Base-by-base conservation (phyloP, 2,329 filamentous ascomycete genomes). In the Cryphonectria radicalis region DNA sequence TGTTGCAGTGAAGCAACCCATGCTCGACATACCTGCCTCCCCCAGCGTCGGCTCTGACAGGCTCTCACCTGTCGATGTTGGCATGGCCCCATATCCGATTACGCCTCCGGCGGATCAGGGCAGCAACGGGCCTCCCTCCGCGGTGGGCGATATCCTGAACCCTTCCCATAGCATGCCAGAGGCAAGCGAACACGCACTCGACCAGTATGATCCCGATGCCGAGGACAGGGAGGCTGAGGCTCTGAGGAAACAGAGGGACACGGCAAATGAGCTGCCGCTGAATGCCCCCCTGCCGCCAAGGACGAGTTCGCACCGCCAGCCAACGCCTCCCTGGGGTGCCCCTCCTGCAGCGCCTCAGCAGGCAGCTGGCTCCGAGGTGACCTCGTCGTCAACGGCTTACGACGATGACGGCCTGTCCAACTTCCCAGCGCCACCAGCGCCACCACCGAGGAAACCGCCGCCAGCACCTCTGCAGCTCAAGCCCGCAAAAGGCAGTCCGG, bases 401-500 rank as follows among this genome's bases (percentile, higher is more conserved):
- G 37, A 81, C 19, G 83, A 86, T 46, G 83, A 86, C 40, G 83
- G 82, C 3, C 77, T 85, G 5, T 79, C 82, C 13, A 84, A 86
- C 72, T 90, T 90, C 71, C 84, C 87, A 22, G 81, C 84, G 11
- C 82, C 83, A 6, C 84, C 87, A 13, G 85, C 87, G 2, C 87
- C 90, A 1, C 90, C 91, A 19, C 88, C 89, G 66, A 89, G 95
- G 72, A 98, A 97, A 80, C 89, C 91, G 7, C 94, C 95, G 3
- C 95, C 95, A 63, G 93, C 94, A 17, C 95, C 95, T 1, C 81
- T 98, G 68, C 91, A 95, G 77, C 85, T 98, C 35, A 86, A 86
- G 60, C 83, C 84, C 63, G 76, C 80, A 25, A 77, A 78, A n/a
- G 77, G 78, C 13, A 77, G 75, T 37, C 74, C 77, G 2, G 74